Conservation (phyloP, 169 alveolate species). For the Perkinsus marinus region DNA sequence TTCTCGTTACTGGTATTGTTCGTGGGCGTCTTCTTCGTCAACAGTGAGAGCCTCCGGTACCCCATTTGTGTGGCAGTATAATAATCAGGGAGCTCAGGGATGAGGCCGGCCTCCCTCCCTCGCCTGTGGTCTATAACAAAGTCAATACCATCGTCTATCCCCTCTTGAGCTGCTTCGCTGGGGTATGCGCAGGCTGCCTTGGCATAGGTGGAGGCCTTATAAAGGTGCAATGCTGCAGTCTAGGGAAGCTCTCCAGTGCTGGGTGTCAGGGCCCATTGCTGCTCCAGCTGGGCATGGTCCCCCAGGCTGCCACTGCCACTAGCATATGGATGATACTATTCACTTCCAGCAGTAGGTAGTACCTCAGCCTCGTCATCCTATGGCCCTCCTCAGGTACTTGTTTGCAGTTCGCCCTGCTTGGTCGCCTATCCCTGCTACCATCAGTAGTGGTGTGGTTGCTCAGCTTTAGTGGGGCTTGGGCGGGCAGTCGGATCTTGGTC, state of each 20-base stretch:
- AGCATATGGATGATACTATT: not conserved
- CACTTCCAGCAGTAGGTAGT: not conserved
- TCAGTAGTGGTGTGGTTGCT: not conserved
- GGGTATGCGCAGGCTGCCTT: not conserved
- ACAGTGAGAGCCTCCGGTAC: not conserved
- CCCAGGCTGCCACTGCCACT: not conserved
- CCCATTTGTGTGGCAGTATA: not conserved
- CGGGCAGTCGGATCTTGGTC: not conserved
- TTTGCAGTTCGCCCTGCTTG: not conserved
- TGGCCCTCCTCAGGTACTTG: not conserved
- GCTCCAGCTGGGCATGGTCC: not conserved
- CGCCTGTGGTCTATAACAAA: not conserved
- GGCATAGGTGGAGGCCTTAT: not conserved
- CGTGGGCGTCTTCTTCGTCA: not conserved
- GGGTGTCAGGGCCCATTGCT: not conserved
- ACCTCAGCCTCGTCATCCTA: not conserved
- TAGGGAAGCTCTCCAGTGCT: too few relatives aligned
- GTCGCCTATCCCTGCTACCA: not conserved
- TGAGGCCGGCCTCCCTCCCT: not conserved
- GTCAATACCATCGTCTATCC: not conserved
- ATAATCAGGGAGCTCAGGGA: not conserved
- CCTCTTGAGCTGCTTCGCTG: not conserved
- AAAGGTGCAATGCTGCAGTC: not conserved
- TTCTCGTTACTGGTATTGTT: not conserved
- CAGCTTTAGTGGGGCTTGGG: not conserved